Evolutionary conservation across 1,139 yeast genomes (phyloP), one percentile per base, ranked within the genome.

Genomic region (Hyphopichia burtonii): DNA sequence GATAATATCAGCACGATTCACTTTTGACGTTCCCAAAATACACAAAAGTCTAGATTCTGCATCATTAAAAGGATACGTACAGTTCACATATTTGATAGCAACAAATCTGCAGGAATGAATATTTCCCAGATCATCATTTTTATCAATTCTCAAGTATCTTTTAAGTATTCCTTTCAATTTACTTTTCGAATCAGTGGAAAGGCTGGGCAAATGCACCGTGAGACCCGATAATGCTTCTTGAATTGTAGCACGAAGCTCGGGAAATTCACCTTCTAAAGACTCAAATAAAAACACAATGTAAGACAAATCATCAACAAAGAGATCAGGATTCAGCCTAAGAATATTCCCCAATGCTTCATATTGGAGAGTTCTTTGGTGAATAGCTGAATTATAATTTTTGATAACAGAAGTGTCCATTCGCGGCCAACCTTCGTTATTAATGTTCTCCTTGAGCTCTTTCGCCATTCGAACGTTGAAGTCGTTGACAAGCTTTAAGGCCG

Each of bases 291-390:
- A 89, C 38, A 77, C 78, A 40, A 89, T 59, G 48, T 77, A 78
- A 0, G 75, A 60, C 36, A 82, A 61, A 50, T 83, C 82, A 10
- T 66, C 44, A 22, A 44, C 50, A 28, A 83, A 59, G 15, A 82
- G 61, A 0, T 58, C 56, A 0, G 82, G 74, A 25, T 76, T 72
- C 17, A 79, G 68, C 41, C 74, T 74, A 38, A 87, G 59, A 11
- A 88, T 68, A 32, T 80, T 75, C 2, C 96, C 93, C 37, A 90
- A 62, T 0, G 94, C 82, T 56, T 88, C 96, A 55, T 88, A 90
- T 47, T 86, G 88, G 25, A 76, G 65, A 52, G 78, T 74, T 49
- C 96, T 74, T 46, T 81, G 75, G 2, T 57, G 50, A 1, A 71
- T 47, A 9, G 65, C 56, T 4, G 65, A 50, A 1, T 65, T 46